phyloP scores from a whole-genome alignment of 2,329 filamentous ascomycete species.

The Epichloe gansuensis region DNA sequence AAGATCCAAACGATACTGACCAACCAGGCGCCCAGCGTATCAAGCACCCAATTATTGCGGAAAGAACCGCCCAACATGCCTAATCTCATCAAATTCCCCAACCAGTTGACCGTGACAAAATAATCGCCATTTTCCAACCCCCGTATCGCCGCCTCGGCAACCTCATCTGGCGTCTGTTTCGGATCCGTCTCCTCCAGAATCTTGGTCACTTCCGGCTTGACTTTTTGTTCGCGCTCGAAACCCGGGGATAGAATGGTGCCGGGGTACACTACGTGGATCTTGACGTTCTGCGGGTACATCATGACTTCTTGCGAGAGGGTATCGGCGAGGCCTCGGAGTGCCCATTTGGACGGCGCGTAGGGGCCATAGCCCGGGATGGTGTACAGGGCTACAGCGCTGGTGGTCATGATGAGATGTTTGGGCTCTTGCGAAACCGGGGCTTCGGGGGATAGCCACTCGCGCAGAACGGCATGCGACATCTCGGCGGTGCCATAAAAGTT shows the following conservation, averaged over 20 bases:
- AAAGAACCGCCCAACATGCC: slow-evolving; percentile 39
- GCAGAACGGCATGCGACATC: slow-evolving; percentile 68
- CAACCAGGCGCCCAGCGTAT: slow-evolving; percentile 43
- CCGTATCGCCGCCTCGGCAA: slow-evolving; percentile 55
- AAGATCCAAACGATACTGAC: slow-evolving; percentile 45
- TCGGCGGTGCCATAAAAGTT: slow-evolving; percentile 84
- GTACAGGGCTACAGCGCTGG: slow-evolving; percentile 62
- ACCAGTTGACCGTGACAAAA: slow-evolving; percentile 60
- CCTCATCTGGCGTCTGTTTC: slow-evolving; percentile 62
- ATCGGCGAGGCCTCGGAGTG: slow-evolving; percentile 72
- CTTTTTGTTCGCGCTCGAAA: slow-evolving; percentile 58
- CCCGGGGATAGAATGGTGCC: slow-evolving; percentile 72
- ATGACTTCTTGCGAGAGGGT: slow-evolving; percentile 71
- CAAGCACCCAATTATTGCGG: slow-evolving; percentile 46
- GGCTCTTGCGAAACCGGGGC: slow-evolving; percentile 33
- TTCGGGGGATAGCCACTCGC: slow-evolving; percentile 53
- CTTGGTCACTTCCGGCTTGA: slow-evolving; percentile 70
- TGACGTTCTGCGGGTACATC: slow-evolving; percentile 73
- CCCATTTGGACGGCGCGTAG: slow-evolving; percentile 77
- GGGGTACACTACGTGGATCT: slow-evolving; percentile 71
- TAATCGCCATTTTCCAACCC: slow-evolving; percentile 73
- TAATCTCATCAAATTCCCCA: slow-evolving; percentile 62
- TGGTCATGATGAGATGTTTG: slow-evolving; percentile 79
- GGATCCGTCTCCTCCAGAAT: slow-evolving; percentile 74
- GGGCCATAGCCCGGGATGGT: slow-evolving; percentile 69